Evolutionary conservation across 2,329 filamentous ascomycete genomes (phyloP).

Genomic region (Emergomyces orientalis): DNA sequence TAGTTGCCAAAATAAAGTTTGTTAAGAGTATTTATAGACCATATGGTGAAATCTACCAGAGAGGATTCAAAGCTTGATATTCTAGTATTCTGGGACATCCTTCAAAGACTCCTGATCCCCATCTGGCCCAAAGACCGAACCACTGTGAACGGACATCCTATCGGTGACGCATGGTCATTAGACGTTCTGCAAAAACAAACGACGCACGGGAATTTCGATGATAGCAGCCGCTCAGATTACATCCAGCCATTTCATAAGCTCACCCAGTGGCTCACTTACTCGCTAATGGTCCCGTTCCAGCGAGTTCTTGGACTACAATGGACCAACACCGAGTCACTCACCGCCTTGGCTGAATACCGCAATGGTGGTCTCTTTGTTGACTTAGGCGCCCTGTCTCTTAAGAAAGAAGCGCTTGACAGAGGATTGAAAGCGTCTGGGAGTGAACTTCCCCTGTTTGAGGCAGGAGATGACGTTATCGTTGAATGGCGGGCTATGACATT

Average conservation of each 20-base stretch:
- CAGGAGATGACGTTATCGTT: slow-evolving; percentile 52
- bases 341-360: slow-evolving; percentile 61
- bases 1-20: background rate
- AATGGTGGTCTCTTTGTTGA: slow-evolving; percentile 63
- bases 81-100: slow-evolving; percentile 34
- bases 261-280: slow-evolving; percentile 66
- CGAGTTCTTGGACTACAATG: slow-evolving; percentile 45
- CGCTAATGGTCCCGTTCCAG: slow-evolving; percentile 57
- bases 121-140: slow-evolving; percentile 42
- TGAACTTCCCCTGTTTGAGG: slow-evolving; percentile 43
- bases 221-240: slow-evolving; percentile 9
- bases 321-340: slow-evolving; percentile 48
- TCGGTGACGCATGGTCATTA: slow-evolving; percentile 46
- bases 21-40: slow-evolving; percentile 27
- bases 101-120: slow-evolving; percentile 41
- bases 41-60: slow-evolving; percentile 26
- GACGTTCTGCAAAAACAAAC: slow-evolving; percentile 12
- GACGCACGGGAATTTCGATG: slow-evolving; percentile 14
- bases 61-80: slow-evolving; percentile 30
- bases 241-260: slow-evolving; percentile 53
- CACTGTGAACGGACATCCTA: slow-evolving; percentile 32
- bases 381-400: slow-evolving; percentile 45
- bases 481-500: slow-evolving; percentile 59
- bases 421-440: slow-evolving; percentile 39
- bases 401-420: slow-evolving; percentile 35